Conservation (phyloP, 768 basidiomycete species). For the Termitomyces sp. region DNA sequence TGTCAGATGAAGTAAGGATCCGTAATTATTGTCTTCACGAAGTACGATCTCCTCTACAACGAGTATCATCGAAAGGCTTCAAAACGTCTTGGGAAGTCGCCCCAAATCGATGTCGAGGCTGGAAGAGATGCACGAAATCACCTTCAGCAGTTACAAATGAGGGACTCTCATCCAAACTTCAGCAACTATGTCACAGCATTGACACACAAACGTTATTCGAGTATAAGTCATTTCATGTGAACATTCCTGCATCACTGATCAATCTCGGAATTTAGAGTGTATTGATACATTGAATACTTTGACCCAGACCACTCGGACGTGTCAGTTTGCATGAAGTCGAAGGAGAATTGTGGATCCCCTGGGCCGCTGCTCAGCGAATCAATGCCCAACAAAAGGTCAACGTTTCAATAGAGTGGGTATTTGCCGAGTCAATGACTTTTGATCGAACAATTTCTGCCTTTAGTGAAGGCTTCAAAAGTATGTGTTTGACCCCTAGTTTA, state of each 20-base stretch:
- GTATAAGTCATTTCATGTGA: background rate
- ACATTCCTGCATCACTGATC: background rate
- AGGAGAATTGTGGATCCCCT: background rate
- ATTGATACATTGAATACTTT: background rate
- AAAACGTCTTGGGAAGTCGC: no score
- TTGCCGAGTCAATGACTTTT: background rate
- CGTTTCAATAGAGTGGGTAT: background rate
- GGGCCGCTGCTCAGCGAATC: background rate
- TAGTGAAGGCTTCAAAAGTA: background rate
- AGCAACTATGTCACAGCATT: background rate
- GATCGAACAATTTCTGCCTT: background rate
- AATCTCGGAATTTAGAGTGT: background rate
- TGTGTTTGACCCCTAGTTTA: background rate
- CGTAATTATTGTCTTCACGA: background rate
- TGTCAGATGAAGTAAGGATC: background rate
- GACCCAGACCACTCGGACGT: background rate
- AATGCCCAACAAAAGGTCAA: background rate
- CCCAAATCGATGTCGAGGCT: background rate
- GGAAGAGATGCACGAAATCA: background rate
- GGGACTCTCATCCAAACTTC: background rate
- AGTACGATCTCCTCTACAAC: background rate
- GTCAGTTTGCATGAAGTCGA: background rate
- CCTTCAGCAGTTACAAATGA: background rate
- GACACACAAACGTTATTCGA: background rate
- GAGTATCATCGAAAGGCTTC: no score